Percentiles rank a stretch among this genome's conserved stretches.
Conservation (phyloP, 2,329 filamentous ascomycete species). For the Ceratocystis diversiconidia region DNA sequence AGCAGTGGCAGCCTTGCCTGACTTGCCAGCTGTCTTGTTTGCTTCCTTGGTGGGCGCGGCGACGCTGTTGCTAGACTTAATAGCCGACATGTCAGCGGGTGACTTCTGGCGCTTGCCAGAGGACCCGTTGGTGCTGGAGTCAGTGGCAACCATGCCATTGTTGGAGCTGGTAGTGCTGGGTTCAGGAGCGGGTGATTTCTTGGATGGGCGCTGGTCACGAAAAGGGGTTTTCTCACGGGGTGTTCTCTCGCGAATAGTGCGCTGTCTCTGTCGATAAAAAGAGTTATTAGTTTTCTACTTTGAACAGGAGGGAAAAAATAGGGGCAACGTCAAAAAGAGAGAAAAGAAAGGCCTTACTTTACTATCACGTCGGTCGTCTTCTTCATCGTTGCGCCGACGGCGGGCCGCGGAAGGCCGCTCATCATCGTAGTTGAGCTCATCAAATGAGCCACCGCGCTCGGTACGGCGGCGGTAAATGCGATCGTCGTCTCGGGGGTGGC, state of each 20-base stretch:
- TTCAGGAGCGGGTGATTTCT: slow-evolving; percentile 21
- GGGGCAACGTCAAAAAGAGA: background rate
- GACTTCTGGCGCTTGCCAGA: slow-evolving; percentile 15
- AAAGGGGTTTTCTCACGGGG: slow-evolving; percentile 47
- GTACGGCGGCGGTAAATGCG: slow-evolving; percentile 67
- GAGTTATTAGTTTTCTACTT: background rate
- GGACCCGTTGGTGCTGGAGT: slow-evolving; percentile 23
- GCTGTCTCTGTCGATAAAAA: slow-evolving; percentile 33
- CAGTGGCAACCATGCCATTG: slow-evolving; percentile 28
- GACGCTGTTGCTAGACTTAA: background rate
- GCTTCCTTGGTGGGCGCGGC: background rate
- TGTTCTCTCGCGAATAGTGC: slow-evolving; percentile 16
- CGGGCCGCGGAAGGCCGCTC: slow-evolving; percentile 44
- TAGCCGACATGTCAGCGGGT: slow-evolving; percentile 3
- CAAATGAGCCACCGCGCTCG: slow-evolving; percentile 64
- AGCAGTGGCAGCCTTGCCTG: background rate
- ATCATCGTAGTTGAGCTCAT: slow-evolving; percentile 86
- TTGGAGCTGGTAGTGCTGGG: slow-evolving; percentile 28
- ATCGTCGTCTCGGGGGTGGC: slow-evolving; percentile 77
- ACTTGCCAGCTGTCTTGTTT: background rate
- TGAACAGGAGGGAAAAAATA: background rate
- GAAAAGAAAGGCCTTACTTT: slow-evolving; percentile 37
- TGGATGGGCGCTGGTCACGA: slow-evolving; percentile 38
- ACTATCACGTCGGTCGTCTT: slow-evolving; percentile 55
- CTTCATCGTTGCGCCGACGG: slow-evolving; percentile 64